These are phyloP conservation scores for Ogataea nitratoaversa DNA, from an alignment of 805 yeast species.

Conservation along the genomic window DNA sequence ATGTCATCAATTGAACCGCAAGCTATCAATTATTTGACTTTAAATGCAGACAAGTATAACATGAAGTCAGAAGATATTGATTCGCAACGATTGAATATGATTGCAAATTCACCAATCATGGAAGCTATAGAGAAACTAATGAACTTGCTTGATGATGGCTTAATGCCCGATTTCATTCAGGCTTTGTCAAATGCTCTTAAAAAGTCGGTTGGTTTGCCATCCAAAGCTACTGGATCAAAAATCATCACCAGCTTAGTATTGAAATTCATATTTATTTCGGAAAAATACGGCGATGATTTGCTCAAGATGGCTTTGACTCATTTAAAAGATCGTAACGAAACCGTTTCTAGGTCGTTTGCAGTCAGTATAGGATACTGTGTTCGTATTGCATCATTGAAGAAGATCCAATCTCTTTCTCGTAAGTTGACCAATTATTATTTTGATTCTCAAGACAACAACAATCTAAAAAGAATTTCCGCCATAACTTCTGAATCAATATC, in stretches of 20 bases:
- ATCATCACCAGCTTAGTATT: constrained; percentile 62
- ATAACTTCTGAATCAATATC: constrained; percentile 62
- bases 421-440: constrained; percentile 55
- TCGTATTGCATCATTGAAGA: constrained; percentile 51
- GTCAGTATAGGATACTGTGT: constrained; percentile 75
- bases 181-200: constrained; percentile 54
- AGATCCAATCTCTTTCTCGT: constrained; percentile 50
- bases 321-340: constrained; percentile 63
- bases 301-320: constrained; percentile 55
- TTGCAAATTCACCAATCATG: constrained; percentile 85
- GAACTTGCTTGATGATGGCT: constrained; percentile 49
- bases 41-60: constrained; percentile 87
- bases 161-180: constrained; percentile 45
- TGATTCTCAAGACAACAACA: constrained; percentile 40
- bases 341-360: constrained; percentile 74
- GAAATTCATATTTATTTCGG: constrained; percentile 43
- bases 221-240: constrained; percentile 80
- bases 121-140: constrained; percentile 73
- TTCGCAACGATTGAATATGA: constrained; percentile 64
- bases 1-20: constrained; percentile 93
- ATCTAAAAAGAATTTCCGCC: constrained; percentile 48
- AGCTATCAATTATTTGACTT: constrained; percentile 73
- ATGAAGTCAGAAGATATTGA: constrained; percentile 70
- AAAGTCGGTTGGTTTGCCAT: constrained; percentile 81
- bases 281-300: constrained; percentile 58